Percentiles rank a stretch among this genome's conserved stretches.
Evolutionary conservation across 1,284 basidiomycete species (phyloP).

Genomic region (Puccinia brachypodii): DNA sequence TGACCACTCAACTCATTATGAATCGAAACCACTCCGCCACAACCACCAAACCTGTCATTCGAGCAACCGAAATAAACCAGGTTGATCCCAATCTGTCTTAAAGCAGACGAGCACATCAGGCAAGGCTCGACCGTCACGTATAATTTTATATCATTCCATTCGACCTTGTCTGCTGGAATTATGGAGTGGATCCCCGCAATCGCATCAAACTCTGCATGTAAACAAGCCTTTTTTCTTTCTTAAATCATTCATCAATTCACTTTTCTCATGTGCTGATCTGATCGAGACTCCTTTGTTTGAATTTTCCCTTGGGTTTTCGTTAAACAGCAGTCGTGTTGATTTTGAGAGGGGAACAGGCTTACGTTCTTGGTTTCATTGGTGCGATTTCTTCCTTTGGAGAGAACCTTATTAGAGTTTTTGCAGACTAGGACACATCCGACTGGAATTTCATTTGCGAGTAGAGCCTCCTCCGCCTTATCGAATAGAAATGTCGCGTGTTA

Average conservation of each 20-base stretch:
- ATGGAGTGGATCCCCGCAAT: slow-evolving; percentile 74
- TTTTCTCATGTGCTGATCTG: too few relatives aligned
- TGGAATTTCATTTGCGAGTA: slow-evolving; percentile 82
- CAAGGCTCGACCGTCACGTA: slow-evolving; percentile 99
- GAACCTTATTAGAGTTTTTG: slow-evolving; percentile 64
- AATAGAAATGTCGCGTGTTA: too few relatives aligned
- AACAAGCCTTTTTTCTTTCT: slow-evolving; percentile 70
- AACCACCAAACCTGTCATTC: slow-evolving; percentile 96
- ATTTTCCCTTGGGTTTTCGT: too few relatives aligned
- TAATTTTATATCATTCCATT: slow-evolving; percentile 76
- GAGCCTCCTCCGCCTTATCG: slow-evolving; percentile 68
- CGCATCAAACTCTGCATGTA: slow-evolving; percentile 96
- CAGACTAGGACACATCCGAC: slow-evolving; percentile 96
- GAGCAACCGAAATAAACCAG: slow-evolving; percentile 90
- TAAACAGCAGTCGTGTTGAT: neutral
- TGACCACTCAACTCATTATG: slow-evolving; percentile 67
- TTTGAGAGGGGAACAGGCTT: slow-evolving; percentile 53
- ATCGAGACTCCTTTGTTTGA: too few relatives aligned
- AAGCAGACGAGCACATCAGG: slow-evolving; percentile 96
- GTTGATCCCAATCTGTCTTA: slow-evolving; percentile 87
- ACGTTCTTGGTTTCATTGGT: slow-evolving; percentile 94
- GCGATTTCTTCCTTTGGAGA: slow-evolving; percentile 84
- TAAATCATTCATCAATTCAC: neutral
- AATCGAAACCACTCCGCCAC: slow-evolving; percentile 88
- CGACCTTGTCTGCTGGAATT: neutral